Evolutionary conservation across 768 basidiomycete species (phyloP).

Genomic region (Mycena olivaceomarginata): DNA sequence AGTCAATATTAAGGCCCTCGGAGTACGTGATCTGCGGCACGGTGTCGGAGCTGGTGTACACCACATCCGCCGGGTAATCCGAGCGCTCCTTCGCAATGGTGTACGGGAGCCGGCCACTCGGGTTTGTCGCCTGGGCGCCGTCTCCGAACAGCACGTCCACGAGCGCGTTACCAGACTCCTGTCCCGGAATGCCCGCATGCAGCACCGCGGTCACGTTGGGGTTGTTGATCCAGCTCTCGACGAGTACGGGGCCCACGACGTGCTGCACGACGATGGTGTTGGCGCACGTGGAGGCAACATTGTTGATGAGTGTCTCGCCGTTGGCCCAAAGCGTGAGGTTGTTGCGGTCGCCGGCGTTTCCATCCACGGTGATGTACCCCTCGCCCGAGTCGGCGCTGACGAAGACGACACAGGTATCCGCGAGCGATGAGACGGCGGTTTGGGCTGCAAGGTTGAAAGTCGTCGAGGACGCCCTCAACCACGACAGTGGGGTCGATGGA

Average conservation of each 20-base stretch:
- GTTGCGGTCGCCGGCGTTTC: slow-evolving; percentile 47
- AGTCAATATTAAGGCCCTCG: slow-evolving; percentile 50
- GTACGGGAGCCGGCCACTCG: slow-evolving; percentile 70
- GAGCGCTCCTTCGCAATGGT: slow-evolving; percentile 72
- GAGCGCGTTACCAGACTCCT: slow-evolving; percentile 76
- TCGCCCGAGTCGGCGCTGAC: slow-evolving; percentile 38
- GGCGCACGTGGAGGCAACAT: slow-evolving; percentile 68
- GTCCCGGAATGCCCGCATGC: slow-evolving; percentile 71
- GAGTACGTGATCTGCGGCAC: slow-evolving; percentile 36
- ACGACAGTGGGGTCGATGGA: slow-evolving; percentile 55
- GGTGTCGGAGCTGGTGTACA: slow-evolving; percentile 18
- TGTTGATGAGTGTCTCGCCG: slow-evolving; percentile 63
- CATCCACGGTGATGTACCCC: slow-evolving; percentile 63
- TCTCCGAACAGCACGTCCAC: slow-evolving; percentile 76
- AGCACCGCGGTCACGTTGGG: slow-evolving; percentile 70
- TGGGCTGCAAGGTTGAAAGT: slow-evolving; percentile 59
- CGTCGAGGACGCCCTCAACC: slow-evolving; percentile 60
- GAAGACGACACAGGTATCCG: slow-evolving; percentile 33
- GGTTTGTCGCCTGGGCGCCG: slow-evolving; percentile 63
- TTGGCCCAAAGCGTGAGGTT: slow-evolving; percentile 65
- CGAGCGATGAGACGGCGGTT: slow-evolving; percentile 5
- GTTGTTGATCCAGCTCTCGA: slow-evolving; percentile 79
- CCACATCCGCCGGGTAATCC: slow-evolving; percentile 65
- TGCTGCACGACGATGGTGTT: slow-evolving; percentile 81
- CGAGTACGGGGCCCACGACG: slow-evolving; percentile 73